Base-by-base conservation (phyloP, 257 asterid species). In the Salvia splendens region DNA sequence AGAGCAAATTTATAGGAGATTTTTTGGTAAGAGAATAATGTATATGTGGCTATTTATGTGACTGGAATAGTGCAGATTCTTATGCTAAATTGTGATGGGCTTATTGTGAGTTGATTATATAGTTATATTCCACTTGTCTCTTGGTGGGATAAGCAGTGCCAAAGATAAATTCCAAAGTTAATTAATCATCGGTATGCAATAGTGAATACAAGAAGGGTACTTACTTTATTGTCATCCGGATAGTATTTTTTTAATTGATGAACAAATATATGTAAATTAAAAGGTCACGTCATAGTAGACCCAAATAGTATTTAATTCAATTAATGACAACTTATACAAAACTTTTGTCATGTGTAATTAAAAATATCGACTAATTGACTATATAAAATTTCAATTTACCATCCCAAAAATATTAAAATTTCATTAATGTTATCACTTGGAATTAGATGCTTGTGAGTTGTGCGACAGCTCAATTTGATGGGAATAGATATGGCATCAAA, bases 1-100 rank as follows among this genome's bases (percentile, higher is more conserved):
- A 7, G 70, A 15, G 20, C 41, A 49, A 65, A 75, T 79, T 77
- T 79, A 82, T 79, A 77, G 79, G 50, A 58, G 3, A 3, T 8
- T 24, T 38, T 49, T 12, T 32, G 59, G 10, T n/a, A 12, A 51
- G 70, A 30, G 72, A 68, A 72, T 53, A 58, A 24, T 54, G 60
- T 10, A 8, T 38, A 40, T 9, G 17, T 45, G 36, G n/a, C n/a
- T 11, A 17, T n/a, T 9, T 11, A 17, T n/a, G 28, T 4, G 8
- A 7, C 2, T 14, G 45, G 41, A 12, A 11, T 41, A 5, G 50
- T 46, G 6, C 0, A 32, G 24, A 78, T 78, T 73, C 79, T 14
- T 30, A 59, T 65, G 73, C 70, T 69, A 53, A 40, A 11, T 59
- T 24, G 73, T 15, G 20, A 63, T 50, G 30, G 61, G 67, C 59